These are phyloP conservation scores for Lepidium sativum DNA, from an alignment of 345 rosid species.

Conservation along the genomic window DNA sequence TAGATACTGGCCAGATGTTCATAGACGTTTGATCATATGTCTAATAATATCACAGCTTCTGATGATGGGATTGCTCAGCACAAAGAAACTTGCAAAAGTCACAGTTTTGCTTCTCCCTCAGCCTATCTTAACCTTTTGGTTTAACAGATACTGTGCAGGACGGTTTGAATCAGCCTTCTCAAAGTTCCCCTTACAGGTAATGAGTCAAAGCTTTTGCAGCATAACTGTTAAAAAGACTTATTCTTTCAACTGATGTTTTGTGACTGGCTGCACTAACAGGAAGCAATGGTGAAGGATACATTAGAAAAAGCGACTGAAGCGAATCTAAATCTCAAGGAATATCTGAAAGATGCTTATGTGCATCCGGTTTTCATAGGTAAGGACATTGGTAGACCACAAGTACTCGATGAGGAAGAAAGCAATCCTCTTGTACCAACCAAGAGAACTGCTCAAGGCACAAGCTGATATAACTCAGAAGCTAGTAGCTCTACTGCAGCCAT, in stretches of 20 bases:
- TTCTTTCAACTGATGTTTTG: neutral
- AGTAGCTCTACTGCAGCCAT: conserved; percentile 22
- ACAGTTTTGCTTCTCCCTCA: conserved; percentile 56
- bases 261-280: conserved; percentile 30
- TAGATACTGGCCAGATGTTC: conserved; percentile 96
- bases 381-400: conserved; percentile 31
- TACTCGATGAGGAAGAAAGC: conserved; percentile 55
- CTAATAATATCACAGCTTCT: conserved; percentile 77
- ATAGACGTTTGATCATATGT: conserved; percentile 54
- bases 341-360: conserved; percentile 73
- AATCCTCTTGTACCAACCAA: conserved; percentile 65
- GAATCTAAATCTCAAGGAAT: conserved; percentile 51
- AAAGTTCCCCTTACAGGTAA: conserved; percentile 73
- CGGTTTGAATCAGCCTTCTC: conserved; percentile 86
- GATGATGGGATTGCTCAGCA: conserved; percentile 75
- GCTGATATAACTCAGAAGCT: conserved; percentile 36
- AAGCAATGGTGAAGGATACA: conserved; percentile 94
- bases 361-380: conserved; percentile 79
- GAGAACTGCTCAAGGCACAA: conserved; percentile 35
- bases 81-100: conserved; percentile 42
- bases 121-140: conserved; percentile 78
- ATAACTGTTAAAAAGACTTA: neutral
- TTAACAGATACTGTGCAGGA: conserved; percentile 70
- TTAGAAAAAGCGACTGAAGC: conserved; percentile 84
- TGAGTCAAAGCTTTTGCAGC: neutral